Evolutionary conservation across 108 stramenopile genomes (phyloP).

Genomic region (Skeletonema costatum): DNA sequence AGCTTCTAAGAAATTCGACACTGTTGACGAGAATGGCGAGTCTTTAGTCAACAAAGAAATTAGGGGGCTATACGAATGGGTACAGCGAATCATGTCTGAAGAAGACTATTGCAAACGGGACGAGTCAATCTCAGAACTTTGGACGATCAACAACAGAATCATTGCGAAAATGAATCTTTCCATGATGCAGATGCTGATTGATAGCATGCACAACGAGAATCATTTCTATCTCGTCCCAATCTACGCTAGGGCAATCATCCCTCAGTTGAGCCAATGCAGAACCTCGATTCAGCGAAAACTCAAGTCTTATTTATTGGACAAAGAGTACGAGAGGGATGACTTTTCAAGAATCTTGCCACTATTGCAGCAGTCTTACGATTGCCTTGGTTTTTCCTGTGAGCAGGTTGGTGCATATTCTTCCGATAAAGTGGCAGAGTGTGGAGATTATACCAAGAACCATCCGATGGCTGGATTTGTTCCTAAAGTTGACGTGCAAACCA

Average conservation of each 20-base stretch:
- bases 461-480: slow-evolving; percentile 71
- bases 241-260: slow-evolving; percentile 71
- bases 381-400: slow-evolving; percentile 75
- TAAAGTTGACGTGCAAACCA: slow-evolving; percentile 40
- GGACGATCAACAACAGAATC: slow-evolving; percentile 62
- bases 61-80: slow-evolving; percentile 65
- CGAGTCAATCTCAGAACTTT: slow-evolving; percentile 49
- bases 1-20: slow-evolving; percentile 49
- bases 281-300: slow-evolving; percentile 68
- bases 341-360: slow-evolving; percentile 48
- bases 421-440: slow-evolving; percentile 43
- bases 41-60: slow-evolving; percentile 59
- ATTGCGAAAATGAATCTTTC: slow-evolving; percentile 68
- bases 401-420: slow-evolving; percentile 64
- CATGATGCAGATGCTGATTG: slow-evolving; percentile 73
- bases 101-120: slow-evolving; percentile 45
- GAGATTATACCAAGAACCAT: slow-evolving; percentile 24
- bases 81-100: slow-evolving; percentile 41
- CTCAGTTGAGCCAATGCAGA: slow-evolving; percentile 80
- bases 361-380: slow-evolving; percentile 70
- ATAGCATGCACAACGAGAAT: slow-evolving; percentile 52
- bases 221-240: slow-evolving; percentile 44
- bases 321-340: slow-evolving; percentile 44
- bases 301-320: slow-evolving; percentile 60
- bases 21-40: slow-evolving; percentile 41